These are phyloP conservation scores for Musa troglodytarum DNA, from an alignment of 176 grass and related monocot species.

Conservation along the genomic window DNA sequence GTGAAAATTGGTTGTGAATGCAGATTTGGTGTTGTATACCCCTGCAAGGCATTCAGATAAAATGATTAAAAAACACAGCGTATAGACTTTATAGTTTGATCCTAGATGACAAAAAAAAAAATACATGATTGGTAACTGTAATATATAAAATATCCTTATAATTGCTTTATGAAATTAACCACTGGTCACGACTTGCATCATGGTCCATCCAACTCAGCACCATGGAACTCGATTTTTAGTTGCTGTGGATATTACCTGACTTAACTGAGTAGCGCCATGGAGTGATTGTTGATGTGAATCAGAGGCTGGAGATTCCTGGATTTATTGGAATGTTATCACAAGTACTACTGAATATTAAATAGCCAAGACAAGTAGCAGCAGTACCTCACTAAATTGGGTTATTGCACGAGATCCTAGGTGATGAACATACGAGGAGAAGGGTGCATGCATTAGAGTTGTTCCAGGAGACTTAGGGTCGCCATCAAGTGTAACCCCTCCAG, in stretches of 20 bases:
- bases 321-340: constrained; percentile 10
- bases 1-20: not conserved
- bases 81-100: not conserved
- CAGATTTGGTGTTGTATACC: not conserved
- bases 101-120: not conserved
- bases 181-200: too few relatives aligned
- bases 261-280: constrained; percentile 36
- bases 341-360: constrained; percentile 4
- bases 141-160: not conserved
- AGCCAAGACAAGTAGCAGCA: constrained; percentile 7
- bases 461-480: constrained; percentile 26
- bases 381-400: constrained; percentile 44
- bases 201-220: not conserved
- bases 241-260: constrained; percentile 29
- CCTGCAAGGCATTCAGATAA: constrained; percentile 4
- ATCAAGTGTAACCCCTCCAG: constrained; percentile 32
- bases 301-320: constrained; percentile 40
- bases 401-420: constrained; percentile 31
- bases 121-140: not conserved
- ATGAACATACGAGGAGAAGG: constrained; percentile 32
- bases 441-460: constrained; percentile 31
- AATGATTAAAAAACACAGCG: not conserved
- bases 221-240: not conserved
- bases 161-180: not conserved
- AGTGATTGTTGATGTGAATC: constrained; percentile 35